Evolutionary conservation across 106 monocot genomes (phyloP), one percentile per base, ranked within the genome.

Genomic region (Acanthochlamys bracteata): DNA sequence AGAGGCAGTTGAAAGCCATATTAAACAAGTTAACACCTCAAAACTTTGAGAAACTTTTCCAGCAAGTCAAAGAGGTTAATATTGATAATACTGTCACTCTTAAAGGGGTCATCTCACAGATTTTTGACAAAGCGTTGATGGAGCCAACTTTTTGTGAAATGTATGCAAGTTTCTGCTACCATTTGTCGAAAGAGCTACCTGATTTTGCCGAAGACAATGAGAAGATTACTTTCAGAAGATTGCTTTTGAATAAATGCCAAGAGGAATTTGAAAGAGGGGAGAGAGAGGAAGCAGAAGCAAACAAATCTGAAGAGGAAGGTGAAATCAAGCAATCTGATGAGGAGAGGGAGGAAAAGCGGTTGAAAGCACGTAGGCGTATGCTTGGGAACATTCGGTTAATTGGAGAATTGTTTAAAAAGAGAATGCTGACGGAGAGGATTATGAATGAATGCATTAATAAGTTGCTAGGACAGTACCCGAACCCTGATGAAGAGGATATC

Each of bases 101-200:
- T 46, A 69, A 24, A 55, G 89, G 89, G 41, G 93, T 93, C 43
- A 93, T 93, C 61, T 81, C 86, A 40, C 93, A 93, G 69, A 93
- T 93, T 72, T 93, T 93, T 79, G 93, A 93, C 63, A 93, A 93
- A 84, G 93, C 93, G 56, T 66, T 93, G 60, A 84, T 75, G 93
- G 93, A 93, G 54, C 93, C 93, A 39, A 93, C 93, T 16, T 93
- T 93, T 66, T 93, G 93, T 79, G 89, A 93, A 67, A 93, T 93
- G 93, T 93, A 93, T 75, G 93, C 93, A n/a, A 71, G 86, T 76
- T 93, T 93, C 77, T 93, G 93, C 39, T 58, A 40, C 15, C 80
- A 76, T 69, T 79, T 93, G 39, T 75, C 93, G 56, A 21, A 43
- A 55, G 93, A 55, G 19, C 71, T 93, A 59, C 93, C 93, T 51